Base-by-base conservation (phyloP, 495 filamentous ascomycete species). In the Arthonia radiata region DNA sequence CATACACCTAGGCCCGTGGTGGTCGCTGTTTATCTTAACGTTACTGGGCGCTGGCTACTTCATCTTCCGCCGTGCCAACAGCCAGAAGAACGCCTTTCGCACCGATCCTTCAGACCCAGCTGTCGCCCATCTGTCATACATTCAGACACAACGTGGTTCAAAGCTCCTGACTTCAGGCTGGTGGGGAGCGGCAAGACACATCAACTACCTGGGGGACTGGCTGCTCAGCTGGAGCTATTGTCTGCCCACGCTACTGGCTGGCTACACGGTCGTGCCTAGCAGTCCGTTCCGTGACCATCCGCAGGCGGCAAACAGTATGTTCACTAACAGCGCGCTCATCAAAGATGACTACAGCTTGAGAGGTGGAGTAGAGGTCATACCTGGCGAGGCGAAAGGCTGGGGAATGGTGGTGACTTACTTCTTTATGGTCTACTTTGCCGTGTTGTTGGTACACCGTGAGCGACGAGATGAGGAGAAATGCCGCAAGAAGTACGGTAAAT, bases 121-220 rank as follows among this genome's bases (percentile, higher is more conserved):
- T 13, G 59, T 93, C 27, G 58, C 61, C 27, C 64, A 93, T 42
- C 63, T 97, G 35, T 70, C 72, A 44, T 92, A 71, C 49, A 78
- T 94, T 28, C 50, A 86, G 52, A 97, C 86, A 15, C 69, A 70
- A 42, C 57, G 63, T 5, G 86, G 86, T 18, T 74, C 69, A 12
- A 71, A 67, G 31, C 57, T 94, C 27, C 64, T 97, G 41, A 65
- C 63, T 2, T 74, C 75, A 4, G 86, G 86, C 16, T 97, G 89
- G 89, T 94, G 86, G 89, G 89, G 86, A 21, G 52, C 60, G 13
- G 72, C 80, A 8, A 61, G 89, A 11, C 89, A 97, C 46, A 83
- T 93, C 56, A 97, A 94, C 52, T 94, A 97, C 45, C 48, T 90
- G n/a, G 89, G 83, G 21, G 86, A 97, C 49, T 94, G 83, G 83